Evolutionary conservation across 257 asterid species (phyloP).

Genomic region (Petrea volubilis): DNA sequence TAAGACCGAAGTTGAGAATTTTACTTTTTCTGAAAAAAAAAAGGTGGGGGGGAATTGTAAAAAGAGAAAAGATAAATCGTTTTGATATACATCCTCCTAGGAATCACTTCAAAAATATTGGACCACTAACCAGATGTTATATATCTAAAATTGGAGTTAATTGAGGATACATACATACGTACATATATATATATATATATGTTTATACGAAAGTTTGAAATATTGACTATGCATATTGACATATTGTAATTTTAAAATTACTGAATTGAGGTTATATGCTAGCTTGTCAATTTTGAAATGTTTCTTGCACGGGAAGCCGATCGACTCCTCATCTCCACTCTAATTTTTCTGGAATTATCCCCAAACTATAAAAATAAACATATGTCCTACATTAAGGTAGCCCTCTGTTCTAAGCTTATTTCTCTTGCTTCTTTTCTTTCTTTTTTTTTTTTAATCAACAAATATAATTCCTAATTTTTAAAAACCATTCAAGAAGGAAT

Average conservation of each 20-base stretch:
- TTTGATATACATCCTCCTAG: not conserved
- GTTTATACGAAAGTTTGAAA: too few species aligned
- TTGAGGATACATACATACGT: too few species aligned
- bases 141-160: too few species aligned
- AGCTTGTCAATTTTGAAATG: not conserved
- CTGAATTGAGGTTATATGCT: too few species aligned
- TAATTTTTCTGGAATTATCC: not conserved
- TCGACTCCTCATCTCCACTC: not conserved
- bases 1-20: not conserved
- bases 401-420: not conserved
- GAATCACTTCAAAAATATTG: not conserved
- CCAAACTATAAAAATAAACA: not conserved
- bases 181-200: too few species aligned
- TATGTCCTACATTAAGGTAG: not conserved
- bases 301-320: slow-evolving; percentile 2
- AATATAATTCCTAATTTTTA: too few species aligned
- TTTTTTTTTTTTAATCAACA: too few species aligned
- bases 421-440: too few species aligned
- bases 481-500: too few species aligned
- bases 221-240: too few species aligned
- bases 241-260: too few species aligned
- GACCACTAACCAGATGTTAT: too few species aligned
- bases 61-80: not conserved
- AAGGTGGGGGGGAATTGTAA: not conserved
- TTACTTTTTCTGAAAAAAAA: not conserved